Base-by-base conservation (phyloP, 176 grass and related monocot species). In the Zea luxurians region DNA sequence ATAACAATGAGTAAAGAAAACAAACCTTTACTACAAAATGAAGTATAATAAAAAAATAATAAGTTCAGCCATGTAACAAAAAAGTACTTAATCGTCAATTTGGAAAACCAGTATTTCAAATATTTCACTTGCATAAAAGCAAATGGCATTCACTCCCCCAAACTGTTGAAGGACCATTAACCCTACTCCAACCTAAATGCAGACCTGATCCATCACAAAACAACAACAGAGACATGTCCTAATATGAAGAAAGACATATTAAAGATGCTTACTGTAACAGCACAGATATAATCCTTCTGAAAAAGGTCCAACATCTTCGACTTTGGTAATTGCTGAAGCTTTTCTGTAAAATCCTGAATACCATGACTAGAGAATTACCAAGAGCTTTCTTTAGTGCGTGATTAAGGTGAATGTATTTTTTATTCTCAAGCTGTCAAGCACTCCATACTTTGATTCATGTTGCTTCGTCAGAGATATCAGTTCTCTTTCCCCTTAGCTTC, bases 91-190 rank as follows among this genome's bases (percentile, higher is more conserved):
- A n/a, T n/a, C n/a, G n/a, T n/a, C n/a, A n/a, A n/a, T n/a, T n/a
- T n/a, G n/a, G n/a, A n/a, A n/a, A n/a, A n/a, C n/a, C n/a, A n/a
- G n/a, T n/a, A n/a, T n/a, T n/a, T n/a, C 86, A 84, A 97, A 97
- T 86, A 97, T 97, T 78, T 97, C 88, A 77, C 88, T 97, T 16
- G 90, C 93, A 44, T 97, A 97, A 61, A 97, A 97, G 70, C 73
- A 76, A 66, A 93, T 86, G n/a, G 88, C 93, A 89, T 97, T 97
- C 18, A 97, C 88, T 89, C 93, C 93, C 50, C 90, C 90, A 80
- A 97, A 90, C 59, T 97, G 93, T 80, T 97, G 90, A 84, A 97
- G 83, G 18, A 82, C 86, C 93, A 97, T 97, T 61, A 97, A 80
- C 27, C 93, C 93, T 57, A 93, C 85, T 77, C 85, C 90, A 80